phyloP scores from a whole-genome alignment of 495 filamentous ascomycete species.

The Coniosporium apollinis region DNA sequence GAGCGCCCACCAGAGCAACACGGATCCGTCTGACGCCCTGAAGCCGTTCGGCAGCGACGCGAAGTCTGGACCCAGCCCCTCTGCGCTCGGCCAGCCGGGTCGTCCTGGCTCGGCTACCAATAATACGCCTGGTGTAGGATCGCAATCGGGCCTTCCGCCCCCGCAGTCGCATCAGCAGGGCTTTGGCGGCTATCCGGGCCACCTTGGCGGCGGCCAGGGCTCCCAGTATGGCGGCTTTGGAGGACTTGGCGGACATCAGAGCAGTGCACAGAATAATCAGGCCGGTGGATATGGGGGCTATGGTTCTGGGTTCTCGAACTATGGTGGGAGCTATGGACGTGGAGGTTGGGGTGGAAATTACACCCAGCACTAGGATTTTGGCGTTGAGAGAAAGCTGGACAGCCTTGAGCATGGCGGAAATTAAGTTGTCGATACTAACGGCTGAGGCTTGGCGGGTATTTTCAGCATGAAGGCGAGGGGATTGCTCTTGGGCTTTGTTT shows the following conservation, averaged over 20 bases:
- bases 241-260: conserved; percentile 49
- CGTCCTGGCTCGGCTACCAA: conserved; percentile 78
- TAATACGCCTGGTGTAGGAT: conserved; percentile 31
- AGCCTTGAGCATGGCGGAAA: too few species aligned
- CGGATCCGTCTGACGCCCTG: conserved; percentile 46
- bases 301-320: conserved; percentile 31
- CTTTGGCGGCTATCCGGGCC: conserved; percentile 59
- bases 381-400: too few species aligned
- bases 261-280: conserved; percentile 45
- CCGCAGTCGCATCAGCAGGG: conserved; percentile 53
- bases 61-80: conserved; percentile 64
- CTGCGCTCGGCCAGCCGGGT: conserved; percentile 58
- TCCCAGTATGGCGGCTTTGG: conserved; percentile 48
- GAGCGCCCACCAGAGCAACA: conserved; percentile 32
- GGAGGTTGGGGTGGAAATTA: conserved; percentile 40
- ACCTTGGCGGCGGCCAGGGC: conserved; percentile 43
- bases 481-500: too few species aligned
- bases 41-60: conserved; percentile 62
- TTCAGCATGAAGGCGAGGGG: too few species aligned
- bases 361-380: too few species aligned
- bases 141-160: conserved; percentile 53
- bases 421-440: too few species aligned
- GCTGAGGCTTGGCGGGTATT: too few species aligned
- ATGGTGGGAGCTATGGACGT: conserved; percentile 24
- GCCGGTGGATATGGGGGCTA: conserved; percentile 32